These are phyloP conservation scores for Scleroderma citrinum DNA, from an alignment of 768 basidiomycete genomes.

Conservation along the genomic window DNA sequence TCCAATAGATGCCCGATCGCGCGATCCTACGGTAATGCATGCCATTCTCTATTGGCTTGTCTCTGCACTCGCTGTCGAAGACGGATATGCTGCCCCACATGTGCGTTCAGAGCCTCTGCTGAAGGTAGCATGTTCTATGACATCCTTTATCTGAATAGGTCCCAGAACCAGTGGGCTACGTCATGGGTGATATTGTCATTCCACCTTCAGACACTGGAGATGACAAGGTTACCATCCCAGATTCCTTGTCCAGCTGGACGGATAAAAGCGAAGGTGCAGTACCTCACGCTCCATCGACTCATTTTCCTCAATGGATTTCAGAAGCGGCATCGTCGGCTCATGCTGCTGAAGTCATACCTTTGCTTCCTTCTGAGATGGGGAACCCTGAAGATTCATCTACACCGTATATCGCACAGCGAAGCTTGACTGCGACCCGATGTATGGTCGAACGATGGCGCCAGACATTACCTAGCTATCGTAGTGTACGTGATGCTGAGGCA, in stretches of 20 bases:
- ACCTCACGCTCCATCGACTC: background rate
- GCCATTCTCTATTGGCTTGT: constrained; percentile 51
- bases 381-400: constrained; percentile 7
- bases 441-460: constrained; percentile 30
- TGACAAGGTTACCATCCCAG: constrained; percentile 11
- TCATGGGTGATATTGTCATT: constrained; percentile 23
- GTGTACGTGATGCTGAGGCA: constrained; percentile 3
- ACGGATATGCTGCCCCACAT: constrained; percentile 22
- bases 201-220: constrained; percentile 17
- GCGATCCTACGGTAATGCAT: constrained; percentile 47
- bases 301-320: constrained; percentile 1
- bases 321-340: constrained; percentile 22
- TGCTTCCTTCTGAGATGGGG: constrained; percentile 19
- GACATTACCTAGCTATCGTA: constrained; percentile 16
- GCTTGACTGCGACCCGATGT: constrained; percentile 17
- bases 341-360: constrained; percentile 5
- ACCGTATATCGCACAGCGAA: constrained; percentile 18
- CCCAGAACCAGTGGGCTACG: constrained; percentile 27
- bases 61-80: constrained; percentile 37
- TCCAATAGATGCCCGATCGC: constrained; percentile 35
- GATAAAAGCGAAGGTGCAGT: constrained; percentile 23
- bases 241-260: constrained; percentile 29
- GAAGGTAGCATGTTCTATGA: background rate
- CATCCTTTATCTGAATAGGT: constrained; percentile 11
- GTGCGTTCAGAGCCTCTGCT: constrained; percentile 10